Evolutionary conservation across 257 asterid genomes (phyloP), one percentile per base, ranked within the genome.

Genomic region (Coffea eugenioides): DNA sequence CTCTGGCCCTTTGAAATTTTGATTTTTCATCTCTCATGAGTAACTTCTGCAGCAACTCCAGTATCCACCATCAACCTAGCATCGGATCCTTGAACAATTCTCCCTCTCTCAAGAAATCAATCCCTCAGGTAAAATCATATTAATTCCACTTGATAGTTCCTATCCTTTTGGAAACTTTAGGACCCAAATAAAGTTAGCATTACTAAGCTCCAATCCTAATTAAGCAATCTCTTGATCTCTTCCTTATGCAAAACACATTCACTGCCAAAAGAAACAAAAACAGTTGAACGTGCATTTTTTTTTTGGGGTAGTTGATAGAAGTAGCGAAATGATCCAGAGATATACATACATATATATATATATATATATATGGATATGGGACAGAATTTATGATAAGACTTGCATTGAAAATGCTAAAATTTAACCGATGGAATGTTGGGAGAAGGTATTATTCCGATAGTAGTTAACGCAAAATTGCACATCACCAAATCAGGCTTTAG

Each of bases 151-250:
- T 8, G 15, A 13, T 48, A 6, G 1, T 14, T 67, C 67, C 64
- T 76, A 84, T 11, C 81, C 88, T 14, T 0, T 34, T 0, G 90
- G 88, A 84, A 87, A 87, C 84, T 92, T 89, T 25, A 88, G 10
- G 0, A 81, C 91, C 97, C 94, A 90, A 23, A 93, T 75, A 82
- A 90, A 93, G 65, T 88, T 90, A 3, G 86, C 87, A 5, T 76
- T 41, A 56, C 96, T 86, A 11, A 84, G 80, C 84, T 92, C 93
- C 51, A 93, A 23, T 31, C 97, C 97, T 7, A 83, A n/a, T n/a
- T n/a, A 46, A 1, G 95, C 92, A 77, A 91, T 81, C 84, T 87
- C 92, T 39, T 68, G 3, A 86, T 76, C 36, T 93, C 93, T 21
- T 84, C 83, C 0, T 82, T 88, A 3, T 89, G 69, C 80, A 91